Evolutionary conservation across 768 basidiomycete genomes (phyloP).

Genomic region (Crucibulum laeve): DNA sequence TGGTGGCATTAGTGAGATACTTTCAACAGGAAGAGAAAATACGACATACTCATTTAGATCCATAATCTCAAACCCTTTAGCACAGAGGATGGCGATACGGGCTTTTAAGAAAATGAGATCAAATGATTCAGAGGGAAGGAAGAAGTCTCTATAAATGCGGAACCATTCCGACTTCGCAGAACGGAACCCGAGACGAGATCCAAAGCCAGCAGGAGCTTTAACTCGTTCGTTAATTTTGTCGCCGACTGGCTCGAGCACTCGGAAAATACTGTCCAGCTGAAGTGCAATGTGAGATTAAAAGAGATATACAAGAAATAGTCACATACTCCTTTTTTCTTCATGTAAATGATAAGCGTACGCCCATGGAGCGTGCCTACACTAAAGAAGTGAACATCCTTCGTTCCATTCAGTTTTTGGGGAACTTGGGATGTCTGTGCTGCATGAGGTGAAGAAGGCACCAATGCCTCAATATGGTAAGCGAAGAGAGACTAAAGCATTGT

Average conservation of each 20-base stretch:
- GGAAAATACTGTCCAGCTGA: slow-evolving; percentile 87
- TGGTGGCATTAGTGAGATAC: slow-evolving; percentile 1
- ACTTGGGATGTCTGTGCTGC: slow-evolving; percentile 66
- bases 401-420: slow-evolving; percentile 88
- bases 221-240: slow-evolving; percentile 81
- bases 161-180: slow-evolving; percentile 92
- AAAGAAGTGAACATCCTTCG: slow-evolving; percentile 94
- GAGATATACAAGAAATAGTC: background rate
- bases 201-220: slow-evolving; percentile 65
- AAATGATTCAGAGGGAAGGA: slow-evolving; percentile 86
- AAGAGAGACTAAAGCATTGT: slow-evolving; percentile 60
- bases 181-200: slow-evolving; percentile 73
- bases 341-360: slow-evolving; percentile 88
- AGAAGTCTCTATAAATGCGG: slow-evolving; percentile 90
- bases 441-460: slow-evolving; percentile 83
- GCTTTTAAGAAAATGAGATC: slow-evolving; percentile 92
- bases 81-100: slow-evolving; percentile 89
- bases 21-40: background rate
- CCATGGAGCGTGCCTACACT: slow-evolving; percentile 85
- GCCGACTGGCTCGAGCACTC: slow-evolving; percentile 94
- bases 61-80: slow-evolving; percentile 97
- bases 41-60: slow-evolving; percentile 79
- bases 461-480: slow-evolving; percentile 93
- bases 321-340: slow-evolving; percentile 86
- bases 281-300: slow-evolving; percentile 1